Evolutionary conservation across 2,329 filamentous ascomycete genomes (phyloP), one percentile per base, ranked within the genome.

Genomic region (Xylariaceae sp.): DNA sequence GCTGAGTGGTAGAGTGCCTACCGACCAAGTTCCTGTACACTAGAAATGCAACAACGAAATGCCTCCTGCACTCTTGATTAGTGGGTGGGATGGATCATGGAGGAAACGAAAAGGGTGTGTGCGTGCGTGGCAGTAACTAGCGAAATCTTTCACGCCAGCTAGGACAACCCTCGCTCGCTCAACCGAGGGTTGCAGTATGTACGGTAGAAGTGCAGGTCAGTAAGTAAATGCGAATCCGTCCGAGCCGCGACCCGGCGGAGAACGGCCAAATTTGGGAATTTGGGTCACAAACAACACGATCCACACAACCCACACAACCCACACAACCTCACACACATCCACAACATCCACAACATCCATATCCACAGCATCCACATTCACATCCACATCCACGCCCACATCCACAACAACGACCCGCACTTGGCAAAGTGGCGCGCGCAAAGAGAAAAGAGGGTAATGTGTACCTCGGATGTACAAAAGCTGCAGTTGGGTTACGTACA

Each of bases 231-330:
- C 62, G 62, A 67, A 67, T 68, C 65, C 64, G 64, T 67, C 65
- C 65, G 64, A 65, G 64, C 62, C 65, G 62, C 65, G 64, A 64
- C 63, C 62, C 65, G 63, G 63, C 63, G 65, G 61, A 65, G 65
- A 65, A 64, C 19, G 62, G 58, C 62, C 65, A 63, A 65, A 65
- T 65, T 65, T 66, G 65, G 62, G 59, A 53, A 62, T 61, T 19
- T 19, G 19, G 51, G 65, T 67, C 62, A 62, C 63, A 61, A 60
- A 58, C 58, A 19, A 19, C 19, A 19, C 19, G 19, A 19, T 19
- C 19, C 19, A 19, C 19, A 19, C 19, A 64, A 60, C 61, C 58
- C 19, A 19, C 19, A 19, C 19, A 19, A 19, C 19, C 19, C 19
- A 19, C 19, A 19, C 19, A 19, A 19, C 19, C 19, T 19, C 19